Conservation (phyloP, 805 yeast species). For the Lachancea fermentati region DNA sequence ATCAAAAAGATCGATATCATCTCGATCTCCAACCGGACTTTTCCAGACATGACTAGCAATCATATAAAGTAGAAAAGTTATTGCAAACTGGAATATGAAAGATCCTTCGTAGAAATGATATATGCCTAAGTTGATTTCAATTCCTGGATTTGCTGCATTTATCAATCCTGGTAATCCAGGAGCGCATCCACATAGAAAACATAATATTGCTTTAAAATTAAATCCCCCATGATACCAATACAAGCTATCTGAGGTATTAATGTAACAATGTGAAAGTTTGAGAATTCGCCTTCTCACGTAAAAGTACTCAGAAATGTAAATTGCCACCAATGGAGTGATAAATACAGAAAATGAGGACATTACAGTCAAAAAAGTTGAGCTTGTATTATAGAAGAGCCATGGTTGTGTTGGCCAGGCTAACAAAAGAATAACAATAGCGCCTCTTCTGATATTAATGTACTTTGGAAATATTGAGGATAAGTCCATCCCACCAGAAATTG, state of each 20-base stretch:
- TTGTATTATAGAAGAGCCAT: slow-evolving; percentile 36
- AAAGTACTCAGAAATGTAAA: slow-evolving; percentile 34
- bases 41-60: no score
- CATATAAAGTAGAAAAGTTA: no score
- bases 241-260: slow-evolving; percentile 18
- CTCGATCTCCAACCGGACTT: no score
- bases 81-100: background rate
- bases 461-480: slow-evolving; percentile 33
- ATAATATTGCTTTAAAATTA: slow-evolving; percentile 14
- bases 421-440: slow-evolving; percentile 33
- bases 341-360: slow-evolving; percentile 37
- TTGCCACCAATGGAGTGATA: slow-evolving; percentile 34
- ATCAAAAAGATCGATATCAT: no score
- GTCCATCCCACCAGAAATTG: slow-evolving; percentile 38
- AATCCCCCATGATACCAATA: slow-evolving; percentile 19
- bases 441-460: slow-evolving; percentile 33
- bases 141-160: slow-evolving; percentile 12
- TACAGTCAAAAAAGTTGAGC: slow-evolving; percentile 34
- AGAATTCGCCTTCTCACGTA: slow-evolving; percentile 31
- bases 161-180: slow-evolving; percentile 20
- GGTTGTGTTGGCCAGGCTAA: slow-evolving; percentile 37
- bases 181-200: slow-evolving; percentile 13
- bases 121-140: slow-evolving; percentile 9
- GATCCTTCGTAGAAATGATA: background rate
- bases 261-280: slow-evolving; percentile 34